Conservation (phyloP, 2,329 filamentous ascomycete species). For the Pseudogymnoascus sp. region DNA sequence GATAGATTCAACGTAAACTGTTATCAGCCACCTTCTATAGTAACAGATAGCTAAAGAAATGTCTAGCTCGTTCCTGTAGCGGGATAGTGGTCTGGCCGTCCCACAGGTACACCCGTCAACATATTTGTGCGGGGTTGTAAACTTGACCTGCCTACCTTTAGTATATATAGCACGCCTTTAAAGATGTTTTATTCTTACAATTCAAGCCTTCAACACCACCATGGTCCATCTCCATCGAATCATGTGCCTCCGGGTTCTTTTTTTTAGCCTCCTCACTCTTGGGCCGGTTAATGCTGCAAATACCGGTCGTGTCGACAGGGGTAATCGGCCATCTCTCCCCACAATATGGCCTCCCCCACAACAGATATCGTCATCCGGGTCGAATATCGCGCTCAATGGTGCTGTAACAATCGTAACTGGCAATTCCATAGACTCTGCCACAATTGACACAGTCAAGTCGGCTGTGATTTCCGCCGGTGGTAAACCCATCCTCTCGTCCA, state of each 20-base stretch:
- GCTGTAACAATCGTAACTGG: constrained; percentile 18
- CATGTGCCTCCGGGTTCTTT: neutral
- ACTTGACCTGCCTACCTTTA: neutral
- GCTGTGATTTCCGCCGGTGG: neutral
- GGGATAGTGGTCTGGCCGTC: neutral
- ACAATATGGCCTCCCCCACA: constrained; percentile 14
- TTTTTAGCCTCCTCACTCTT: neutral
- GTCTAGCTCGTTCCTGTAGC: neutral
- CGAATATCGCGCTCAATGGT: constrained; percentile 13
- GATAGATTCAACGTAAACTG: neutral
- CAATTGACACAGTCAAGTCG: neutral
- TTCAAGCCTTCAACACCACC: neutral
- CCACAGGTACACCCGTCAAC: neutral
- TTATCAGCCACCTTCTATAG: neutral
- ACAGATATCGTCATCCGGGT: constrained; percentile 13
- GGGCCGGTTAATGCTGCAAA: neutral
- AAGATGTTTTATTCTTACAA: neutral
- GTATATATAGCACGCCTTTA: neutral
- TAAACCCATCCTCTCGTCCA: neutral
- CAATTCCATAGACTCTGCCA: constrained; percentile 14
- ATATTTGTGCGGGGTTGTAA: neutral
- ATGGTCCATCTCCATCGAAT: neutral
- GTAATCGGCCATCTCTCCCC: neutral
- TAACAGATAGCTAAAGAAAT: neutral
- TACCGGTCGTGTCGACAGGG: neutral